Evolutionary conservation across 306 rosid species (phyloP).

Genomic region (Cyclanthera cordifolia): DNA sequence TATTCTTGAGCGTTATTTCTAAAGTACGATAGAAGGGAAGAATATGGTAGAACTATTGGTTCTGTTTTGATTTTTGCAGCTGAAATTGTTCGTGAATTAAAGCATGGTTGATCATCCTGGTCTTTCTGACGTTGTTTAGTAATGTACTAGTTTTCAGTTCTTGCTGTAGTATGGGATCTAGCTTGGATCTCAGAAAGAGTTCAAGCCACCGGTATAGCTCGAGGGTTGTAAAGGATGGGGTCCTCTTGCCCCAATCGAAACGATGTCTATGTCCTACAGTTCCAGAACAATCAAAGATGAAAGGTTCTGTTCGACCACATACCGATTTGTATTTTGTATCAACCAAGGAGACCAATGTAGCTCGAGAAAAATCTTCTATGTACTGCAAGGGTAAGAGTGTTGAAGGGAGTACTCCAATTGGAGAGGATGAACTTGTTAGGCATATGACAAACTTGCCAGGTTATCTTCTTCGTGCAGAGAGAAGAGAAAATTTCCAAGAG

Average conservation of each 20-base stretch:
- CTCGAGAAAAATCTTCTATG: slow-evolving; percentile 11
- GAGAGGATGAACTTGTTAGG: slow-evolving; percentile 72
- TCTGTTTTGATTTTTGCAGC: slow-evolving; percentile 24
- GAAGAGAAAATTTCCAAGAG: slow-evolving; percentile 37
- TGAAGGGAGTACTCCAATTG: slow-evolving; percentile 25
- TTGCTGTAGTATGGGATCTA: slow-evolving; percentile 37
- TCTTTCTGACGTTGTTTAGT: slow-evolving; percentile 1
- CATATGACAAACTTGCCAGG: slow-evolving; percentile 80
- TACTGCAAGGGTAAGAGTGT: slow-evolving; percentile 19
- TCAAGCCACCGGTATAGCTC: slow-evolving; percentile 31
- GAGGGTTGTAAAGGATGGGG: slow-evolving; percentile 28
- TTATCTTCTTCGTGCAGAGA: slow-evolving; percentile 52
- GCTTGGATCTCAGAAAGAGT: slow-evolving; percentile 32
- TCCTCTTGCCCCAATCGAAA: slow-evolving; percentile 18
- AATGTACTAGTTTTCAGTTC: slow-evolving; percentile 23
- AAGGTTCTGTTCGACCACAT: slow-evolving; percentile 17
- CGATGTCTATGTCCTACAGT: slow-evolving; percentile 22
- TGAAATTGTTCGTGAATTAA: slow-evolving; percentile 7
- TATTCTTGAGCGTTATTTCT: neutral
- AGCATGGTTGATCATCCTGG: neutral
- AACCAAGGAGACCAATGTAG: slow-evolving; percentile 19
- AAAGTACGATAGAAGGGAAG: slow-evolving; percentile 2
- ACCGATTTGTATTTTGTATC: slow-evolving; percentile 20
- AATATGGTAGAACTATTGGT: slow-evolving; percentile 17
- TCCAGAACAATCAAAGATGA: slow-evolving; percentile 23